These are phyloP conservation scores for Exophiala dermatitidis DNA, from an alignment of 2,329 filamentous ascomycete species.

Conservation along the genomic window DNA sequence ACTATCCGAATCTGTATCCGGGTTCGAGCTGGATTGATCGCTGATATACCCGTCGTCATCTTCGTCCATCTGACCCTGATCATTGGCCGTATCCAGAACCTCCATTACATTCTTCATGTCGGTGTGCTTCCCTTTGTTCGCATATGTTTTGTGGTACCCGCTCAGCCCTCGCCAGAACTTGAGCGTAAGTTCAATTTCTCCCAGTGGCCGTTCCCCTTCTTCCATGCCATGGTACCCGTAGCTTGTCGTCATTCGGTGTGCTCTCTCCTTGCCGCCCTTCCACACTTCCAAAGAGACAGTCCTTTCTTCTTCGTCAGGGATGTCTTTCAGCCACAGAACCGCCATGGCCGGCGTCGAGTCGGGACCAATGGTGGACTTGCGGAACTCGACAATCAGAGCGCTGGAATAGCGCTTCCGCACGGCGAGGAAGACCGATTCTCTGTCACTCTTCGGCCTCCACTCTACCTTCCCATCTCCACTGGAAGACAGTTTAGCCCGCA, in stretches of 20 bases:
- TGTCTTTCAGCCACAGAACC: constrained; percentile 44
- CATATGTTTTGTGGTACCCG: constrained; percentile 51
- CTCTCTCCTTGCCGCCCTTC: constrained; percentile 49
- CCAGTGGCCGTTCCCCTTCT: constrained; percentile 52
- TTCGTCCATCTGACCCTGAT: constrained; percentile 53
- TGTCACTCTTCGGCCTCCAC: constrained; percentile 25
- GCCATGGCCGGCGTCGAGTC: constrained; percentile 30
- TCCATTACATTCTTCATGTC: constrained; percentile 57
- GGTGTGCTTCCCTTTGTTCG: constrained; percentile 44
- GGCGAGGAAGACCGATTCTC: constrained; percentile 26
- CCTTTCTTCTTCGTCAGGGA: constrained; percentile 59
- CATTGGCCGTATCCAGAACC: constrained; percentile 54
- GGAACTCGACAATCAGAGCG: constrained; percentile 29
- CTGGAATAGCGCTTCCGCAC: constrained; percentile 30
- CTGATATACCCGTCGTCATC: constrained; percentile 15
- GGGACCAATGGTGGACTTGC: constrained; percentile 26
- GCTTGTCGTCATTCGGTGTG: constrained; percentile 34
- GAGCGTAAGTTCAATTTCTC: constrained; percentile 51
- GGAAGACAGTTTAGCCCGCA: constrained; percentile 57
- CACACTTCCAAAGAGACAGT: constrained; percentile 56
- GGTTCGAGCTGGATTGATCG: constrained; percentile 1
- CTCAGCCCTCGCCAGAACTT: constrained; percentile 57
- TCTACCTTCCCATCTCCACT: constrained; percentile 58
- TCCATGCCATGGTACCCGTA: constrained; percentile 42
- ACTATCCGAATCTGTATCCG: background rate